Conservation (phyloP, 2,329 filamentous ascomycete species). For the Ophiostoma pallidulum region DNA sequence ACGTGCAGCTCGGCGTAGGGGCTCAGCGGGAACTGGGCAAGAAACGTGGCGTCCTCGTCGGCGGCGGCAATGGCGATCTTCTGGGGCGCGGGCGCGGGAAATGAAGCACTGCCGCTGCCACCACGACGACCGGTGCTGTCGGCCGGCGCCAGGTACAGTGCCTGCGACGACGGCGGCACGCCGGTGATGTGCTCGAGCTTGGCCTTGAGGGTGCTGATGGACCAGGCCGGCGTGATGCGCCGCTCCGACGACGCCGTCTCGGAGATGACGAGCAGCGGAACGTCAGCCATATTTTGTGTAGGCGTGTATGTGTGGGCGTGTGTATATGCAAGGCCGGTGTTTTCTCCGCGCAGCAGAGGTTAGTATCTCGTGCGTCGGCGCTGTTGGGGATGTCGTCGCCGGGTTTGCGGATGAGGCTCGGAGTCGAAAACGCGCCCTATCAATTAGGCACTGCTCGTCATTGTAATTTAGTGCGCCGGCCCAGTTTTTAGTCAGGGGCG, state of each 20-base stretch:
- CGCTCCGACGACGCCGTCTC: conserved; percentile 76
- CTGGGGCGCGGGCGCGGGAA: conserved; percentile 43
- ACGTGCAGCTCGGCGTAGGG: conserved; percentile 75
- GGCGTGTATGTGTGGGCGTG: neutral
- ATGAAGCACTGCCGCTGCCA: neutral
- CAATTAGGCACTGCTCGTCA: too few species aligned
- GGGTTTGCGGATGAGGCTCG: too few species aligned
- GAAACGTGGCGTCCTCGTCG: conserved; percentile 55
- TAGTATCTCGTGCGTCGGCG: neutral
- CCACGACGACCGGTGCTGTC: neutral
- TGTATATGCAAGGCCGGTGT: neutral
- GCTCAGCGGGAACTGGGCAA: conserved; percentile 57
- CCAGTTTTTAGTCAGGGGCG: conserved; percentile 4
- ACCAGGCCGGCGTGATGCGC: conserved; percentile 87
- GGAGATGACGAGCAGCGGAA: conserved; percentile 66
- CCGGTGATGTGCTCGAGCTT: conserved; percentile 92
- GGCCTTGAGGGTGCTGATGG: conserved; percentile 69
- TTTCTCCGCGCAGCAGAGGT: neutral
- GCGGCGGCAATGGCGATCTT: conserved; percentile 56
- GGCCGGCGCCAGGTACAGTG: conserved; percentile 57
- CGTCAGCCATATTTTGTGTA: conserved; percentile 58
- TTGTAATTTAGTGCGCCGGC: too few species aligned
- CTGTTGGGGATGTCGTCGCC: neutral
- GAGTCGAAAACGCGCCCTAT: neutral
- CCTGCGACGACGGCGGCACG: conserved; percentile 71